A percentile compares a stretch with the other conserved stretches of the same genome.
These are phyloP conservation scores for Phytophthora hibernalis DNA, from an alignment of 352 stramenopile genomes.

Conservation along the genomic window DNA sequence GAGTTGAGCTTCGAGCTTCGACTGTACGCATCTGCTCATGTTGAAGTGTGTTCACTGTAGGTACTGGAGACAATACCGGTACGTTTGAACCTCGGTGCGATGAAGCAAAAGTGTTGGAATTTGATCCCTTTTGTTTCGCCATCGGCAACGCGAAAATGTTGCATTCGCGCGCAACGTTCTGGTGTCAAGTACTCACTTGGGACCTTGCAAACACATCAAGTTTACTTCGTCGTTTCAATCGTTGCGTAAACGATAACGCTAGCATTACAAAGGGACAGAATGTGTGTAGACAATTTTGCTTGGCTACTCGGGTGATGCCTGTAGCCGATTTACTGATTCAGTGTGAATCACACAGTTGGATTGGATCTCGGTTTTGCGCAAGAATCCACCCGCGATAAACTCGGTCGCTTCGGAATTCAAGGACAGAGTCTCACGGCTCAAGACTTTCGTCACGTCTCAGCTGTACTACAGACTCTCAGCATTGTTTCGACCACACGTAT, in stretches of 20 bases:
- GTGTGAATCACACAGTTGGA: neutral
- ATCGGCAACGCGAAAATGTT: neutral
- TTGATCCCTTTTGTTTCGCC: constrained; percentile 8
- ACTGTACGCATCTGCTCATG: constrained; percentile 53
- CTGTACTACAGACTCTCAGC: neutral
- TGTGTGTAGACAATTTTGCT: too few species aligned
- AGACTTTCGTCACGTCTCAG: constrained; percentile 9
- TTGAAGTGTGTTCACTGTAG: constrained; percentile 50
- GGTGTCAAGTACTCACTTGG: neutral
- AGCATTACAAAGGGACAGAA: neutral
- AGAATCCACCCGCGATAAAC: neutral
- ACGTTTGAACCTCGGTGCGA: neutral
- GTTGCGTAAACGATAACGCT: neutral
- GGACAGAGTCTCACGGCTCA: neutral
- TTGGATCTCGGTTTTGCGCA: neutral
- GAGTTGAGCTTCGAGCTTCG: constrained; percentile 65
- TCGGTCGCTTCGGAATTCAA: constrained; percentile 6
- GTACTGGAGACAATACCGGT: too few species aligned
- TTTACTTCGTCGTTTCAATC: neutral
- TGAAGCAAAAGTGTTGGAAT: neutral
- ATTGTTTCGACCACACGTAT: too few species aligned
- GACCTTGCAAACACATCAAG: neutral
- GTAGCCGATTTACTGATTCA: neutral
- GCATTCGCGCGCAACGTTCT: neutral
- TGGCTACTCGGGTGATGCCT: too few species aligned